These are phyloP conservation scores for Orbilia javanica DNA, from an alignment of 2,329 filamentous ascomycete species.

Conservation along the genomic window DNA sequence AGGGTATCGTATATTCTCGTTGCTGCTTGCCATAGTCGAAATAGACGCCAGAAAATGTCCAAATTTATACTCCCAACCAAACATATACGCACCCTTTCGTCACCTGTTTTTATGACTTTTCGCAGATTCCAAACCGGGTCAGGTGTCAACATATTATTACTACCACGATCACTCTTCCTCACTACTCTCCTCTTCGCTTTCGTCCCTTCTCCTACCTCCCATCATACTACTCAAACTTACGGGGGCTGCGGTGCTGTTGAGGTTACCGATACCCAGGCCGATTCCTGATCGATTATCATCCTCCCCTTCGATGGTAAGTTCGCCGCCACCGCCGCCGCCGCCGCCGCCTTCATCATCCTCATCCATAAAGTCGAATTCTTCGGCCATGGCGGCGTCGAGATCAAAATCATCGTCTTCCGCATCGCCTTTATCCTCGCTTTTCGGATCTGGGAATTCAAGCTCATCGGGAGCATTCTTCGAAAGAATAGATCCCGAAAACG, in stretches of 20 bases:
- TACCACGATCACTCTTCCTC: conserved; percentile 37
- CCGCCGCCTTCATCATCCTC: conserved; percentile 30
- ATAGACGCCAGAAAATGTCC: conserved; percentile 27
- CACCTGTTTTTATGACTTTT: neutral
- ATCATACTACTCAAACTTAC: conserved; percentile 38
- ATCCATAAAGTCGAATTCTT: conserved; percentile 42
- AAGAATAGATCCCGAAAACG: conserved; percentile 46
- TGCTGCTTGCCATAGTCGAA: neutral
- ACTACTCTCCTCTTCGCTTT: conserved; percentile 52
- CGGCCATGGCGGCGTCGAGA: conserved; percentile 22
- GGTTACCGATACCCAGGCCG: conserved; percentile 38
- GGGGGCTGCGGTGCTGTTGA: neutral
- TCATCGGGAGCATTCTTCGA: conserved; percentile 42
- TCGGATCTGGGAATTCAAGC: conserved; percentile 51
- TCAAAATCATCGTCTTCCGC: conserved; percentile 45
- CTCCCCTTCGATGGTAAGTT: conserved; percentile 50
- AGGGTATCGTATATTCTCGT: conserved; percentile 38
- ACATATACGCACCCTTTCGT: neutral
- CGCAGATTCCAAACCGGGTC: neutral
- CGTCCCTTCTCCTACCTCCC: conserved; percentile 34
- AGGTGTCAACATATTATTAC: neutral
- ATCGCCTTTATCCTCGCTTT: conserved; percentile 50
- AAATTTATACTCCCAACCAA: conserved; percentile 5
- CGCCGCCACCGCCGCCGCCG: conserved; percentile 19
- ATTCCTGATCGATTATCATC: conserved; percentile 33